Conservation (phyloP, 495 filamentous ascomycete genomes). For the Penicillium canescens region DNA sequence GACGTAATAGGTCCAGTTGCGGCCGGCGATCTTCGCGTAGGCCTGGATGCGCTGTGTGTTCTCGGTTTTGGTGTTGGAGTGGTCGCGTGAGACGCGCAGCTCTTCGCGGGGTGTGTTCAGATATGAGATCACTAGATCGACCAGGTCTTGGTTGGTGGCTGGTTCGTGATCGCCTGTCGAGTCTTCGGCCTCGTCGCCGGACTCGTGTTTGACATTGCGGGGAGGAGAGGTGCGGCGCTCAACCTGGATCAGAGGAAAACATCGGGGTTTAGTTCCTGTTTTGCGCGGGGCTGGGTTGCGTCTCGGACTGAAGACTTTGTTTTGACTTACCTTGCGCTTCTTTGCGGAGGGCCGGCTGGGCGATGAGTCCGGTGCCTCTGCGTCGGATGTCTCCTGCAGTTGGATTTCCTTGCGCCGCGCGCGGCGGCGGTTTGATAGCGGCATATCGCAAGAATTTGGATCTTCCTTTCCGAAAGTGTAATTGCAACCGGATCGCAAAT, state of each 20-base stretch:
- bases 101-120: conserved; percentile 59
- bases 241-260: conserved; percentile 27
- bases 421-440: conserved; percentile 53
- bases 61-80: conserved; percentile 71
- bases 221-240: conserved; percentile 35
- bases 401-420: conserved; percentile 51
- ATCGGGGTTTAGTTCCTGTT: conserved; percentile 12
- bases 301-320: conserved; percentile 2
- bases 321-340: conserved; percentile 66
- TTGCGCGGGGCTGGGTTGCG: neutral
- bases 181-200: conserved; percentile 44
- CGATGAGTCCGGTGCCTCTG: conserved; percentile 62
- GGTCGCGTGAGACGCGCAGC: conserved; percentile 70
- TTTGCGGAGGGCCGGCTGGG: conserved; percentile 72
- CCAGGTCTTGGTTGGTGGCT: conserved; percentile 60
- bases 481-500: neutral
- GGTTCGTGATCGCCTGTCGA: conserved; percentile 54
- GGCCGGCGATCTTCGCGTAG: conserved; percentile 89
- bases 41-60: conserved; percentile 74
- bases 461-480: conserved; percentile 1
- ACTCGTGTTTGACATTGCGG: conserved; percentile 31
- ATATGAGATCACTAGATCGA: conserved; percentile 71
- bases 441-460: conserved; percentile 33
- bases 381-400: conserved; percentile 50
- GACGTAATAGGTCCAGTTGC: conserved; percentile 94